Evolutionary conservation across 2,329 filamentous ascomycete genomes (phyloP), one percentile per base, ranked within the genome.

Genomic region (Coleophoma eucalyptorum): DNA sequence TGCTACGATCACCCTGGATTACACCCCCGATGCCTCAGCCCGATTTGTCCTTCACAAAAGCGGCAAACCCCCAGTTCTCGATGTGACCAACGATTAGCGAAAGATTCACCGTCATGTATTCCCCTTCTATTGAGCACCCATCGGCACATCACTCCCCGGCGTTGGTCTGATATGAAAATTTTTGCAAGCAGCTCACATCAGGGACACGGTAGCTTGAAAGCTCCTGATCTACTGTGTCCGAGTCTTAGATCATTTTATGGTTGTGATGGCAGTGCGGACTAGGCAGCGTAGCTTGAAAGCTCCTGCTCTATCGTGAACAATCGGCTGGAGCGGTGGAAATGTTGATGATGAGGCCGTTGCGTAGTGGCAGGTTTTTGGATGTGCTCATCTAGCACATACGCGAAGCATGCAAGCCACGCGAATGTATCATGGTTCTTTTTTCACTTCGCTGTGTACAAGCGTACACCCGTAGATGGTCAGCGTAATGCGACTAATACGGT

Each of bases 51-150:
- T 48, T 37, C 50, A 51, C 52, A 49, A 62, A 58, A 58, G 53
- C 35, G 47, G 41, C 51, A 43, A 50, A 47, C 45, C 52, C 46
- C 50, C 51, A 41, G 53, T 58, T 56, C 43, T 51, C 55, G 60
- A 65, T 63, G 62, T 61, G 61, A 63, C 62, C 61, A 57, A 64
- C 54, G 56, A 64, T 59, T 62, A 65, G 62, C 63, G 60, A 66
- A 65, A 66, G 64, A 66, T 66, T 65, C 64, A 66, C 63, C 61
- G 58, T 67, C 64, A 66, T 67, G 64, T 67, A 67, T 61, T 65
- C 58, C 58, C 58, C 49, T 57, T 57, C 60, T 55, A 49, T 56
- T 50, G 51, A 52, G 55, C 58, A 48, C 50, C 43, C 46, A 51
- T 55, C 55, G 61, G 60, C 61, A 65, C 62, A 62, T 66, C 45